These are phyloP conservation scores for Russula earlei DNA, from an alignment of 768 basidiomycete genomes.

Conservation along the genomic window DNA sequence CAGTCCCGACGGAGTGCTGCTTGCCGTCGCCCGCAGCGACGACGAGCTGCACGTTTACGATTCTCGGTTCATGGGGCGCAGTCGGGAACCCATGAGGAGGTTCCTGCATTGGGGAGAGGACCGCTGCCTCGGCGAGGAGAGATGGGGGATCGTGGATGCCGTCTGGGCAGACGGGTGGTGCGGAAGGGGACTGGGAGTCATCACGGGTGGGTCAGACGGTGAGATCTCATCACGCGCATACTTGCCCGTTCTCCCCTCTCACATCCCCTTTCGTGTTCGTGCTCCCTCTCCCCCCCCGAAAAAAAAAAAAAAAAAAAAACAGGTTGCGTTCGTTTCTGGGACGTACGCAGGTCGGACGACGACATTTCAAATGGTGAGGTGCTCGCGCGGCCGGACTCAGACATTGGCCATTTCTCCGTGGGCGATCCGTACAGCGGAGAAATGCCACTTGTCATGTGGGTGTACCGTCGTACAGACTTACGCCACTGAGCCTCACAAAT, in stretches of 20 bases:
- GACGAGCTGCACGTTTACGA: constrained; percentile 18
- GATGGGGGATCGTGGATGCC: constrained; percentile 15
- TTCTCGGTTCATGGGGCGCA: constrained; percentile 13
- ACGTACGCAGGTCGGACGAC: constrained; percentile 14
- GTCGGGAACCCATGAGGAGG: background rate
- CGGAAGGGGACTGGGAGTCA: constrained; percentile 7
- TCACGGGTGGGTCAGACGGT: constrained; percentile 20
- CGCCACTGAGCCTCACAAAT: background rate
- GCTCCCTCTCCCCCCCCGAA: too few species aligned
- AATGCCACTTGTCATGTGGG: constrained; percentile 18
- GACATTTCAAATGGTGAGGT: constrained; percentile 15
- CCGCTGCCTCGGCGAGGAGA: background rate
- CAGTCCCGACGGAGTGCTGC: constrained; percentile 16
- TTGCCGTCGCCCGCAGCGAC: constrained; percentile 17
- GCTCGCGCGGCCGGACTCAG: constrained; percentile 10
- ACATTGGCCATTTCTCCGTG: constrained; percentile 20
- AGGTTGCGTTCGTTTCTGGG: constrained; percentile 20
- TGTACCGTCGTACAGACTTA: background rate
- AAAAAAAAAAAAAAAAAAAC: too few species aligned
- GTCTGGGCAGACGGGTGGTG: constrained; percentile 18
- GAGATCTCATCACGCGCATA: background rate
- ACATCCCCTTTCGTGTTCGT: background rate
- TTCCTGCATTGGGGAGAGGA: constrained; percentile 18
- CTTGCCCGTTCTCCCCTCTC: background rate
- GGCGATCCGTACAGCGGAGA: constrained; percentile 15